Percentiles rank a stretch among this genome's conserved stretches.
Evolutionary conservation across 805 yeast genomes (phyloP).

Genomic region (Komagataella ulmi): DNA sequence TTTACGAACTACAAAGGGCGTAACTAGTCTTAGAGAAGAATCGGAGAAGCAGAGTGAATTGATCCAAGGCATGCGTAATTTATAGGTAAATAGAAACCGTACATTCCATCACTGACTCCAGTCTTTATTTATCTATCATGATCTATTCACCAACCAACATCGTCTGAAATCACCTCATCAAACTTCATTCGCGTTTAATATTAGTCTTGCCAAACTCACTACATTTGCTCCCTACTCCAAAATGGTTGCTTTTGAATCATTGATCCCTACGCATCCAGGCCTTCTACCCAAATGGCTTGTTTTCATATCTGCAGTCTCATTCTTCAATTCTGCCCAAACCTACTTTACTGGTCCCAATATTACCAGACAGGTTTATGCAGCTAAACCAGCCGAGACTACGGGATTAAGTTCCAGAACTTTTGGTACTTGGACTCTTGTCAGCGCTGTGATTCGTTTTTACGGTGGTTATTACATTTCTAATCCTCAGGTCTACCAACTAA

Average conservation of each 20-base stretch:
- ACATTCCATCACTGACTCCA: background rate
- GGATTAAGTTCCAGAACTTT: constrained; percentile 84
- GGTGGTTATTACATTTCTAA: constrained; percentile 70
- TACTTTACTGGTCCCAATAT: constrained; percentile 63
- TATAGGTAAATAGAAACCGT: constrained; percentile 5
- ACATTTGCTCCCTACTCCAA: no score
- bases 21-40: constrained; percentile 23
- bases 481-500: constrained; percentile 62
- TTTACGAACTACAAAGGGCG: constrained; percentile 30
- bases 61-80: constrained; percentile 20
- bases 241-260: background rate
- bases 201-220: no score
- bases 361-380: constrained; percentile 70
- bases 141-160: background rate
- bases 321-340: constrained; percentile 82
- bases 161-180: background rate
- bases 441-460: constrained; percentile 73
- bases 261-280: constrained; percentile 25
- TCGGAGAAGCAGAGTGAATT: constrained; percentile 25
- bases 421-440: constrained; percentile 93
- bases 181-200: background rate
- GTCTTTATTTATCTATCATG: background rate
- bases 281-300: constrained; percentile 66
- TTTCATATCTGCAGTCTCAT: constrained; percentile 76
- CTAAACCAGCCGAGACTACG: constrained; percentile 42